Base-by-base conservation (phyloP, 768 basidiomycete genomes). In the Mycena metata region DNA sequence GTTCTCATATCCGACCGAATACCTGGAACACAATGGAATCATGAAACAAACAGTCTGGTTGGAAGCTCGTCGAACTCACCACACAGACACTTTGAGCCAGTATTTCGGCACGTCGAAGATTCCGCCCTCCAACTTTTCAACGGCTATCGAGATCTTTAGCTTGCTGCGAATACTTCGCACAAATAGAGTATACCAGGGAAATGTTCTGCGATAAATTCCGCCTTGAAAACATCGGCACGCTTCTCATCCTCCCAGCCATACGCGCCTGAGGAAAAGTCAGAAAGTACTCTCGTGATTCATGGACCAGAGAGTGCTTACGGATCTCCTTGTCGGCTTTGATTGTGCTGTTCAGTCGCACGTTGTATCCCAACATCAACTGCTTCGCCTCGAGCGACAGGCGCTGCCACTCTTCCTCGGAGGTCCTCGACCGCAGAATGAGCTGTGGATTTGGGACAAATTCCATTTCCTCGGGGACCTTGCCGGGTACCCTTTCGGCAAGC, bases 1-100 rank as follows among this genome's bases (percentile, higher is more conserved):
- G 21, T 62, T 21, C 30, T 42, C 33, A 24, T 73, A 73, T 8
- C 69, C 72, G 15, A 59, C 64, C 33, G 36, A 47, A 35, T 73
- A 73, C 66, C 72, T 73, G 35, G 13, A 26, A 15, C 4, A 45
- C 15, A 5, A 5, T 47, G 36, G 8, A 11, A 36, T 5, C 6
- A 33, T 47, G 8, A n/a, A 41, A 10, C 6, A 21, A 24, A n/a
- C 1, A 23, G 67, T 60, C n/a, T n/a, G n/a, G n/a, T n/a, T n/a
- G n/a, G n/a, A 5, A 43, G 3, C 30, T 30, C 30, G 3, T 30
- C 30, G 30, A 6, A 30, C 30, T 30, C 30, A 69, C 72, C 70
- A 73, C 9, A 62, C 64, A 1, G 72, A 71, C 1, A 69, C 72
- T 36, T 70, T 69, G 47, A 73, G 58, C 8, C 64, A 15, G 17